Evolutionary conservation across 2,329 filamentous ascomycete genomes (phyloP).

Genomic region (Dactylellina sp.): DNA sequence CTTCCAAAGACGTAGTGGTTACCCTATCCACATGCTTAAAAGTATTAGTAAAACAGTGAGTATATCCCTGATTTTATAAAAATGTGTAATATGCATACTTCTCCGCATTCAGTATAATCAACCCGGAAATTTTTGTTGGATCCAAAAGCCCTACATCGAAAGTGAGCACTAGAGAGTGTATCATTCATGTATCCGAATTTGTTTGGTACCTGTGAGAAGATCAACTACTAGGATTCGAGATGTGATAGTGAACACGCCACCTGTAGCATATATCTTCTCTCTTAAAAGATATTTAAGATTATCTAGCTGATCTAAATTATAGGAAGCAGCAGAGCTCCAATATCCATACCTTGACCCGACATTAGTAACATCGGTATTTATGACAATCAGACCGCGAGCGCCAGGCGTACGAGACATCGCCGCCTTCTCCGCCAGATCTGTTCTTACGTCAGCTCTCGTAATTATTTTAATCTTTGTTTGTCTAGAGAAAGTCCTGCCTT

Average conservation of each 20-base stretch:
- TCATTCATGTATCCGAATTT: neutral
- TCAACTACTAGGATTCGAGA: slow-evolving; percentile 96
- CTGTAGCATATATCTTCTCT: slow-evolving; percentile 89
- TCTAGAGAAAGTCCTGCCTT: slow-evolving; percentile 66
- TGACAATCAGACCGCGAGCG: slow-evolving; percentile 85
- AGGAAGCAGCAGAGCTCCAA: neutral
- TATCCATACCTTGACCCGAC: slow-evolving; percentile 74
- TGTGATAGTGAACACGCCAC: slow-evolving; percentile 94
- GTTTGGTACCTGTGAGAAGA: slow-evolving; percentile 75
- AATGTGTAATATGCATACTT: slow-evolving; percentile 62
- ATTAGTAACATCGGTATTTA: slow-evolving; percentile 94
- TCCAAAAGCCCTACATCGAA: slow-evolving; percentile 72
- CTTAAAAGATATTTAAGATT: slow-evolving; percentile 64
- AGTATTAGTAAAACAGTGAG: neutral
- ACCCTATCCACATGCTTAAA: slow-evolving; percentile 67
- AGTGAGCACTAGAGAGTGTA: slow-evolving; percentile 56
- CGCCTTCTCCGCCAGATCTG: slow-evolving; percentile 89
- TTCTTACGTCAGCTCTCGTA: neutral
- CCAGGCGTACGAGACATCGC: slow-evolving; percentile 85
- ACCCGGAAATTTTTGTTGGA: slow-evolving; percentile 84
- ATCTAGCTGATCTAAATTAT: neutral
- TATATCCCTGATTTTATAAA: neutral
- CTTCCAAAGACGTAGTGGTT: slow-evolving; percentile 86
- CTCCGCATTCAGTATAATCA: slow-evolving; percentile 90
- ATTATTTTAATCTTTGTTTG: neutral